Conservation (phyloP, 495 filamentous ascomycete species). For the Penicillium turbatum region DNA sequence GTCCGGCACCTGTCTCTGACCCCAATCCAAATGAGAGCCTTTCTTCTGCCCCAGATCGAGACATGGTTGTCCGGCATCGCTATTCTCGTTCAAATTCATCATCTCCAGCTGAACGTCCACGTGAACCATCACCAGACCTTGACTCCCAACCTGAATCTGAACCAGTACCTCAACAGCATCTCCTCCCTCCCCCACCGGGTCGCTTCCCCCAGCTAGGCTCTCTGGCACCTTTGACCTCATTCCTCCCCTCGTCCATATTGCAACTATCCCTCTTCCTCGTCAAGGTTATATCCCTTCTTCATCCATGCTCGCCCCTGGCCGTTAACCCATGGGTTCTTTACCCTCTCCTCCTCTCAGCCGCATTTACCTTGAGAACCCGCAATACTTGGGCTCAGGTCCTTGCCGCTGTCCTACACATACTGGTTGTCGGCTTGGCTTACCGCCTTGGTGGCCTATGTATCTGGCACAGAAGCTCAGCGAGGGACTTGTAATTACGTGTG, state of each 20-base stretch:
- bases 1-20: constrained; percentile 17
- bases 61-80: constrained; percentile 36
- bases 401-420: constrained; percentile 28
- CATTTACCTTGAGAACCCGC: constrained; percentile 42
- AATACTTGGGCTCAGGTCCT: constrained; percentile 26
- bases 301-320: constrained; percentile 59
- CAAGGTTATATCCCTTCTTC: constrained; percentile 52
- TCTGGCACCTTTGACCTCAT: constrained; percentile 19
- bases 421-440: constrained; percentile 30
- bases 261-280: constrained; percentile 48
- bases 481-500: not conserved
- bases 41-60: constrained; percentile 30
- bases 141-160: constrained; percentile 17
- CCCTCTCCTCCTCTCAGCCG: constrained; percentile 56
- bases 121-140: constrained; percentile 26
- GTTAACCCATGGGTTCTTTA: constrained; percentile 57
- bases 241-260: constrained; percentile 25
- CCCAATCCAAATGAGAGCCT: constrained; percentile 17
- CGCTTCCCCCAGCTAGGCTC: constrained; percentile 28
- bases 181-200: constrained; percentile 52
- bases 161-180: constrained; percentile 44
- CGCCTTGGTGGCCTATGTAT: constrained; percentile 33
- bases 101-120: constrained; percentile 20
- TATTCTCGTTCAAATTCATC: constrained; percentile 24
- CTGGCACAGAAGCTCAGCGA: constrained; percentile 20